Evolutionary conservation across 164 flowering plant genomes (phyloP).

Genomic region (Akebia trifoliata): DNA sequence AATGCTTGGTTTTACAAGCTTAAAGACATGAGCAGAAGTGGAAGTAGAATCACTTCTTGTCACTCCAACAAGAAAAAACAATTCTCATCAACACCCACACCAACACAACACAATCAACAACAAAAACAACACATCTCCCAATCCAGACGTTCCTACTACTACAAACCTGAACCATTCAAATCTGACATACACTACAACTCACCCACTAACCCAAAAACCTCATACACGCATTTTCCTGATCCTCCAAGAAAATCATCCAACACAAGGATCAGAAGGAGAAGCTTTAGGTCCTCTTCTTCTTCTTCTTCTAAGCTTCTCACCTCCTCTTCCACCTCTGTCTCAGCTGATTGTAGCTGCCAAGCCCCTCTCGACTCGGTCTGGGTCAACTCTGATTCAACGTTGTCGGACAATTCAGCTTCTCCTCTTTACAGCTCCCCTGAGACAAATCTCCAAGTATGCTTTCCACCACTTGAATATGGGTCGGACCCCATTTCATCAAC

Average conservation of each 20-base stretch:
- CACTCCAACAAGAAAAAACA: conserved; percentile 25
- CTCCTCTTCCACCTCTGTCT: conserved; percentile 24
- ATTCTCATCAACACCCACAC: conserved; percentile 8
- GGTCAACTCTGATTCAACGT: too few species aligned
- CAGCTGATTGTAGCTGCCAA: too few species aligned
- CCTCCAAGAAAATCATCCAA: conserved; percentile 34
- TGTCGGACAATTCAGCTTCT: too few species aligned
- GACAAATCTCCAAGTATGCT: too few species aligned
- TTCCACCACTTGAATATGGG: too few species aligned
- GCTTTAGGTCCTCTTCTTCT: conserved; percentile 19
- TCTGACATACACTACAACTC: conserved; percentile 16
- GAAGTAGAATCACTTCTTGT: conserved; percentile 16
- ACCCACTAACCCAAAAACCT: conserved; percentile 17
- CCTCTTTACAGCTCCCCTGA: too few species aligned
- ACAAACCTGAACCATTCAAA: conserved; percentile 29
- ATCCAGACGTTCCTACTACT: conserved; percentile 51
- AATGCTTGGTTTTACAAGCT: conserved; percentile 84
- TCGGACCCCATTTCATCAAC: too few species aligned
- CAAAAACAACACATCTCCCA: conserved; percentile 17
- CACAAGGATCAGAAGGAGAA: conserved; percentile 23
- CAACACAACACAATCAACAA: conserved; percentile 3
- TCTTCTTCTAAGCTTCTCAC: conserved; percentile 19
- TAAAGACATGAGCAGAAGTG: conserved; percentile 38
- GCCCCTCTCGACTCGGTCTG: too few species aligned
- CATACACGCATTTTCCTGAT: conserved; percentile 25